Conservation (phyloP, 352 stramenopile genomes). For the Phytopythium cucurbitacearum region DNA sequence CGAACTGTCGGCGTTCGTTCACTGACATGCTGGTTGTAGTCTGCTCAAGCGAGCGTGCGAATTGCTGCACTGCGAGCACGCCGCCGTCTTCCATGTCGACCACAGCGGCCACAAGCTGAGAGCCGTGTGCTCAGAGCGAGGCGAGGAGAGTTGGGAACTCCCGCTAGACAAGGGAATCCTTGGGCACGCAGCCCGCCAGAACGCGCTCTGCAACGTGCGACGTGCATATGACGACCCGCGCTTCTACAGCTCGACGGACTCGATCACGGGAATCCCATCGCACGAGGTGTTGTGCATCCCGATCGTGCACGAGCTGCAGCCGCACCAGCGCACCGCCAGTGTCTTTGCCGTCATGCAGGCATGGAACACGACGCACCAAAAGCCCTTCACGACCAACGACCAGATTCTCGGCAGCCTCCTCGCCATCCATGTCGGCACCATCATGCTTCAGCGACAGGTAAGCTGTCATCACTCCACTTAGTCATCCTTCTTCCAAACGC, state of each 20-base stretch:
- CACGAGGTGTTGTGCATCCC: conserved; percentile 65
- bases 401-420: conserved; percentile 61
- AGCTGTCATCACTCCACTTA: neutral
- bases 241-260: conserved; percentile 75
- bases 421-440: conserved; percentile 50
- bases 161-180: conserved; percentile 71
- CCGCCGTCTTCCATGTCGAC: conserved; percentile 56
- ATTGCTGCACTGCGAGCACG: conserved; percentile 69
- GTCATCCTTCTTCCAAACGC: neutral
- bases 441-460: conserved; percentile 49
- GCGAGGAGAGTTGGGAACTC: conserved; percentile 47
- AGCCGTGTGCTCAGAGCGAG: conserved; percentile 30
- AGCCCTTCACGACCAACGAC: conserved; percentile 70
- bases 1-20: neutral
- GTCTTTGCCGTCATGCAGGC: conserved; percentile 62
- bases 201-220: conserved; percentile 52
- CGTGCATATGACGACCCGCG: conserved; percentile 68
- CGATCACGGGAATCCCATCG: conserved; percentile 51
- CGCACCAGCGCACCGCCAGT: conserved; percentile 16
- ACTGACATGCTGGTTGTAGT: conserved; percentile 12
- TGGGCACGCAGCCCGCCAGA: conserved; percentile 45
- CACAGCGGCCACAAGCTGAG: conserved; percentile 34
- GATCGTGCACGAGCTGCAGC: conserved; percentile 50
- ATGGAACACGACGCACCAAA: conserved; percentile 72
- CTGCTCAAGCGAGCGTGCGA: conserved; percentile 47